Conservation (phyloP, 1,139 yeast genomes). For the Geotrichum phurueaensis region DNA sequence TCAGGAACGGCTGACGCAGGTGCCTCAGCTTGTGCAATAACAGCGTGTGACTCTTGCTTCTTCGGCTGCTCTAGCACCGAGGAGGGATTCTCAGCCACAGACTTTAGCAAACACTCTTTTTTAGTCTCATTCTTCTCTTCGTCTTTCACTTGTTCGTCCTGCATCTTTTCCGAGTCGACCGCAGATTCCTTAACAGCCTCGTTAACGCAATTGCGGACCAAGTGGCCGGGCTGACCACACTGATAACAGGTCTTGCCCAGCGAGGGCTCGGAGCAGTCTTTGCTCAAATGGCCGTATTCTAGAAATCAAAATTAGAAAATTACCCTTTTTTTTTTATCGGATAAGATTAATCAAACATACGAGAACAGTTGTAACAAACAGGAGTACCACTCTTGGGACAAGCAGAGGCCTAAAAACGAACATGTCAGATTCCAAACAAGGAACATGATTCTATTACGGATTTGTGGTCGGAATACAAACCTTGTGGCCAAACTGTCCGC, state of each 20-base stretch:
- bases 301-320: background rate
- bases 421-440: background rate
- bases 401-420: constrained; percentile 30
- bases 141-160: constrained; percentile 15
- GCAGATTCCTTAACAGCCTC: constrained; percentile 23
- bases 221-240: constrained; percentile 83
- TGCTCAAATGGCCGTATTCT: constrained; percentile 66
- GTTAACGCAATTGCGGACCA: constrained; percentile 49
- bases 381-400: constrained; percentile 37
- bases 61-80: background rate
- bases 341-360: constrained; percentile 18
- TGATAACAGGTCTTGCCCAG: constrained; percentile 57
- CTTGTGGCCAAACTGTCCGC: constrained; percentile 35
- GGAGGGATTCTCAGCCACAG: background rate
- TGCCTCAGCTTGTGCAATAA: background rate
- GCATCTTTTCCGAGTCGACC: constrained; percentile 21
- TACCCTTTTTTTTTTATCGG: background rate
- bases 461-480: constrained; percentile 20
- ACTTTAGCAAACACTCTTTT: constrained; percentile 16
- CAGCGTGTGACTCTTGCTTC: background rate
- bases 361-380: constrained; percentile 35
- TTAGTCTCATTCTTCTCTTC: background rate
- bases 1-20: background rate
- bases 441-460: background rate
- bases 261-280: constrained; percentile 52